phyloP scores from a whole-genome alignment of 2,329 filamentous ascomycete species.

The Paraphoma chrysanthemicola region DNA sequence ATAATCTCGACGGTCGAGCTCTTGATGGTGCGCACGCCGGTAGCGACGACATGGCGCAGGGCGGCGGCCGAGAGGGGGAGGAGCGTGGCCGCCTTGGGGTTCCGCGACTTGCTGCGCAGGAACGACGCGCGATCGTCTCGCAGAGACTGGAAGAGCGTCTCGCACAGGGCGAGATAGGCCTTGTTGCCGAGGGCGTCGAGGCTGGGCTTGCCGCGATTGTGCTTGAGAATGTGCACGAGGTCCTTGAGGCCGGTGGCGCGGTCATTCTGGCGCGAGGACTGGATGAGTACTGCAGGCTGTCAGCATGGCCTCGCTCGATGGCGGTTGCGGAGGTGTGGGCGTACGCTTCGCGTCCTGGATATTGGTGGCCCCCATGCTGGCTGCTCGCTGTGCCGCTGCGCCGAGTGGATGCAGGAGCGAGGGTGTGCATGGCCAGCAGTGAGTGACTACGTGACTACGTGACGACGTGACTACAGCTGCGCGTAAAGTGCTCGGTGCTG shows the following conservation, averaged over 20 bases:
- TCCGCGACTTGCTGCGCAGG: constrained; percentile 57
- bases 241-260: constrained; percentile 61
- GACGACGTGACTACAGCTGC: background rate
- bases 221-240: constrained; percentile 62
- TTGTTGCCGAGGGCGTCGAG: constrained; percentile 70
- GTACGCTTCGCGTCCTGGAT: constrained; percentile 47
- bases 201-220: constrained; percentile 55
- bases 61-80: constrained; percentile 74
- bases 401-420: constrained; percentile 7
- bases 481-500: background rate
- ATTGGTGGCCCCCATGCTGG: constrained; percentile 38
- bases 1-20: constrained; percentile 80
- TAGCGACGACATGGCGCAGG: constrained; percentile 74
- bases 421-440: constrained; percentile 14
- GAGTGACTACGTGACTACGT: too few relatives aligned
- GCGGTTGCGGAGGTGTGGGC: background rate
- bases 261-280: constrained; percentile 45
- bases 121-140: constrained; percentile 72
- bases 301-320: constrained; percentile 21
- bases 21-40: constrained; percentile 72
- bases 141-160: constrained; percentile 76
- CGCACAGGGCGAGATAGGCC: constrained; percentile 81
- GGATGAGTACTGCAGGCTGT: constrained; percentile 37
- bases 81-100: constrained; percentile 50
- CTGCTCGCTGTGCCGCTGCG: constrained; percentile 11